Conservation (phyloP, 1,284 basidiomycete species). For the Puccinia coronata region DNA sequence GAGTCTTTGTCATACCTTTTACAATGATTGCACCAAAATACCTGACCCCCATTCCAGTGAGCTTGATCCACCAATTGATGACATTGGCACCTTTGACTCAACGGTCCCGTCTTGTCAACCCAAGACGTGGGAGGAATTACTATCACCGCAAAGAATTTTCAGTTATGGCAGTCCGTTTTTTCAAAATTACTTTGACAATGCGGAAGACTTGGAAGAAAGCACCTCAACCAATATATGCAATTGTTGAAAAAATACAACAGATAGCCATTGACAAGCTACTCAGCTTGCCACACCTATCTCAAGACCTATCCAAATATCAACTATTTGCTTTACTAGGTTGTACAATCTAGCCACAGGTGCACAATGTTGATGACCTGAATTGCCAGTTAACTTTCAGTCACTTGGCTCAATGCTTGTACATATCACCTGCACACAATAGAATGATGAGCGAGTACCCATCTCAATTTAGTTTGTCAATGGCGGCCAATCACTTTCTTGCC, state of each 20-base stretch:
- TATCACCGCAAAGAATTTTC: conserved; percentile 9
- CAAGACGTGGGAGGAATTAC: neutral
- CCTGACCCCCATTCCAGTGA: no score
- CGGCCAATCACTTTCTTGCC: neutral
- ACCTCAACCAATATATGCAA: neutral
- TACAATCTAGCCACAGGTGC: neutral
- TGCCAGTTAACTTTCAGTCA: neutral
- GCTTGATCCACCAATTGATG: neutral
- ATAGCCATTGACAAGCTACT: neutral
- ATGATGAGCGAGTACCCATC: conserved; percentile 4
- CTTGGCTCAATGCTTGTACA: neutral
- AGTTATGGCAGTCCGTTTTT: conserved; percentile 10
- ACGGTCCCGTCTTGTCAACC: neutral
- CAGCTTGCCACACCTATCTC: no score
- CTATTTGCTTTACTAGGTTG: no score
- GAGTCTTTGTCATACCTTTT: no score
- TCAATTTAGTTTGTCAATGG: neutral
- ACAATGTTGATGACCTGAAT: neutral
- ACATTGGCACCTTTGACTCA: neutral
- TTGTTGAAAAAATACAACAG: neutral
- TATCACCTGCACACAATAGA: neutral
- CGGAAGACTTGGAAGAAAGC: neutral
- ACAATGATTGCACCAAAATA: no score
- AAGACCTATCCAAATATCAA: no score
- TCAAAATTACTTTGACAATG: neutral